Percentiles rank a stretch among this genome's conserved stretches.
phyloP scores from a whole-genome alignment of 2,329 filamentous ascomycete species.

The Penicillium decumbens region DNA sequence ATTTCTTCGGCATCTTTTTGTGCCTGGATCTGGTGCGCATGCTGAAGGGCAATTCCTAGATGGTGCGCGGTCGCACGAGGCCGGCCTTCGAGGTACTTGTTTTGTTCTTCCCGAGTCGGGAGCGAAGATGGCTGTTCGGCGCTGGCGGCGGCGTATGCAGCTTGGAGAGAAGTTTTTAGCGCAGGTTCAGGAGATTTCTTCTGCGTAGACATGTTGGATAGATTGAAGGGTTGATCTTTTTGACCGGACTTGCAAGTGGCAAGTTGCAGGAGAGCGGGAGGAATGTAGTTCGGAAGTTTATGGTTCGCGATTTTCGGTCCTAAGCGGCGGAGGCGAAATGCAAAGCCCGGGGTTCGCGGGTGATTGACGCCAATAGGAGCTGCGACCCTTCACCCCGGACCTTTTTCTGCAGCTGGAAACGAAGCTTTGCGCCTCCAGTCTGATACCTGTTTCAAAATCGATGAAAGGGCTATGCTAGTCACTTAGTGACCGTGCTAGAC shows the following conservation, averaged over 20 bases:
- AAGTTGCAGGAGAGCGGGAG: not conserved
- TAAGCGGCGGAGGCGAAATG: conserved; percentile 8
- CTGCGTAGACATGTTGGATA: conserved; percentile 16
- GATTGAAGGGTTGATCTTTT: not conserved
- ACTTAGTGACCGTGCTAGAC: not conserved
- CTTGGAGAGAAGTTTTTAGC: conserved; percentile 55
- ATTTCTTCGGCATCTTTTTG: conserved; percentile 71
- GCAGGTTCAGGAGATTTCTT: conserved; percentile 50
- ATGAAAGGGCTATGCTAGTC: not conserved
- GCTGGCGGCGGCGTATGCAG: conserved; percentile 41
- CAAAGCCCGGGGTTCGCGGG: conserved; percentile 1
- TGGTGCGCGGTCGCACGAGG: conserved; percentile 45
- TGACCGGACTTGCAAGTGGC: not conserved
- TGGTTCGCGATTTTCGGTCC: conserved; percentile 7
- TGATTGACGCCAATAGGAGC: conserved; percentile 13
- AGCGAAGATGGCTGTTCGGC: conserved; percentile 37
- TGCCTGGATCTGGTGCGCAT: conserved; percentile 76
- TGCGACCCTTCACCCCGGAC: conserved; percentile 2
- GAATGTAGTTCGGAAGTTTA: not conserved
- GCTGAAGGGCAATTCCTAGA: conserved; percentile 66
- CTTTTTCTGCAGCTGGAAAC: not conserved
- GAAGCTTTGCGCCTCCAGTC: not conserved
- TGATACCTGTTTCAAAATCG: not conserved
- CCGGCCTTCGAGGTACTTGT: conserved; percentile 28
- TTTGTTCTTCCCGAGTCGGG: conserved; percentile 28